A percentile compares a stretch with the other conserved stretches of the same genome.
Evolutionary conservation across 2,329 filamentous ascomycete genomes (phyloP).

Genomic region (Juglanconis juglandina): DNA sequence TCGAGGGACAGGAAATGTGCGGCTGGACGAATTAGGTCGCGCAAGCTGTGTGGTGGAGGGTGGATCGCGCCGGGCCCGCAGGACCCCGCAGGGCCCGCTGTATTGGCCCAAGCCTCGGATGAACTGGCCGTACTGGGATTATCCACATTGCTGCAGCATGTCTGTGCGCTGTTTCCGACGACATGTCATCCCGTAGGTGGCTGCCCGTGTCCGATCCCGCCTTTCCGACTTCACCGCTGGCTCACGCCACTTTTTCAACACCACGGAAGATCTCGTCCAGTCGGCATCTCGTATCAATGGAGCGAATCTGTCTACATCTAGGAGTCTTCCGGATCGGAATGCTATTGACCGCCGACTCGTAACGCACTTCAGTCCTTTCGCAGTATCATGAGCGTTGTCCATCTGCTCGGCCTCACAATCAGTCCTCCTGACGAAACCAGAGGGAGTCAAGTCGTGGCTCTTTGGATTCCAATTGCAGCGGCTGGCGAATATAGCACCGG

Average conservation of each 20-base stretch:
- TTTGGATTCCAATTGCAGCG: not conserved
- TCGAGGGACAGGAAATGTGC: not conserved
- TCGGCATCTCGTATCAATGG: not conserved
- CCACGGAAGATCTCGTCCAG: not conserved
- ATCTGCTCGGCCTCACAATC: no score
- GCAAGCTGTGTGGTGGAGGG: not conserved
- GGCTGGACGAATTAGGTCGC: not conserved
- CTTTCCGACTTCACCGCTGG: not conserved
- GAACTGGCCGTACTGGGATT: not conserved
- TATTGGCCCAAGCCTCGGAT: not conserved
- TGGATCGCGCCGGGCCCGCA: not conserved
- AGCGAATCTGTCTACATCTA: not conserved
- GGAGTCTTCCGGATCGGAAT: not conserved
- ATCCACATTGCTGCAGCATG: not conserved
- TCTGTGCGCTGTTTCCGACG: not conserved
- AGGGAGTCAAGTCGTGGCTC: no score
- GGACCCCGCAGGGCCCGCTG: not conserved
- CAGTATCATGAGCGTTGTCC: no score
- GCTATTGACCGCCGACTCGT: not conserved
- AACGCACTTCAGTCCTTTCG: not conserved
- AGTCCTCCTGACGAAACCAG: no score
- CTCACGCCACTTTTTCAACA: slow-evolving; percentile 4
- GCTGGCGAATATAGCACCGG: not conserved
- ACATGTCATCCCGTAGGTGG: not conserved
- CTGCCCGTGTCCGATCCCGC: not conserved